Conservation (phyloP, 345 rosid genomes). For the Atalantia buxifolia region DNA sequence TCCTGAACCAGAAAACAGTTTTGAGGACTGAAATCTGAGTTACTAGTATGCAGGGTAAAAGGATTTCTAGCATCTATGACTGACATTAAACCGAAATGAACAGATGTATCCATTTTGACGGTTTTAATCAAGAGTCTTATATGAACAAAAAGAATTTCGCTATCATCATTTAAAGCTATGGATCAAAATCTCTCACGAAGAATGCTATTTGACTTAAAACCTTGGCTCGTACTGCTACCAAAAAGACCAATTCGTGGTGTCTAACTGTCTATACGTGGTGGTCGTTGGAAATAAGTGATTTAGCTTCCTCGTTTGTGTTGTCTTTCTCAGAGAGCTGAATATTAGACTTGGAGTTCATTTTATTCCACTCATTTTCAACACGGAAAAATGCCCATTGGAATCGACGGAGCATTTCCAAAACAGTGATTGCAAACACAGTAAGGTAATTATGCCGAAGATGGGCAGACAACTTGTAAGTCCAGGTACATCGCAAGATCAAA, state of each 20-base stretch:
- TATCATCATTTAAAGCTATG: background rate
- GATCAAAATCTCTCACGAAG: background rate
- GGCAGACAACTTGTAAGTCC: slow-evolving; percentile 97
- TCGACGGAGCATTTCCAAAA: slow-evolving; percentile 76
- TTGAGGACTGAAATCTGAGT: background rate
- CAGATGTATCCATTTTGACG: background rate
- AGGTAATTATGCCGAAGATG: slow-evolving; percentile 92
- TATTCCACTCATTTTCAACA: slow-evolving; percentile 87
- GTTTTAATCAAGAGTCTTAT: background rate
- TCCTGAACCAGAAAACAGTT: background rate
- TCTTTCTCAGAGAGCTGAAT: slow-evolving; percentile 42
- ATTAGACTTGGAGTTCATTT: slow-evolving; percentile 55
- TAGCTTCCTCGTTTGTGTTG: slow-evolving; percentile 46
- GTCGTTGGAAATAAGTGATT: slow-evolving; percentile 43
- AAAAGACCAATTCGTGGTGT: background rate
- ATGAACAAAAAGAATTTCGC: slow-evolving; percentile 16
- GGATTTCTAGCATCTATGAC: background rate
- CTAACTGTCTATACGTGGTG: slow-evolving; percentile 62
- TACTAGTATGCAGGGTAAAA: background rate
- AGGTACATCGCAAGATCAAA: slow-evolving; percentile 82
- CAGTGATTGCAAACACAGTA: slow-evolving; percentile 71
- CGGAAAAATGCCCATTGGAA: slow-evolving; percentile 98
- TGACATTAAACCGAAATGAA: background rate
- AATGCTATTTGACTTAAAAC: background rate
- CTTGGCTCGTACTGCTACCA: slow-evolving; percentile 1